A percentile compares a stretch with the other conserved stretches of the same genome.
phyloP scores from a whole-genome alignment of 2,329 filamentous ascomycete genomes.

The Cordyceps farinosa region DNA sequence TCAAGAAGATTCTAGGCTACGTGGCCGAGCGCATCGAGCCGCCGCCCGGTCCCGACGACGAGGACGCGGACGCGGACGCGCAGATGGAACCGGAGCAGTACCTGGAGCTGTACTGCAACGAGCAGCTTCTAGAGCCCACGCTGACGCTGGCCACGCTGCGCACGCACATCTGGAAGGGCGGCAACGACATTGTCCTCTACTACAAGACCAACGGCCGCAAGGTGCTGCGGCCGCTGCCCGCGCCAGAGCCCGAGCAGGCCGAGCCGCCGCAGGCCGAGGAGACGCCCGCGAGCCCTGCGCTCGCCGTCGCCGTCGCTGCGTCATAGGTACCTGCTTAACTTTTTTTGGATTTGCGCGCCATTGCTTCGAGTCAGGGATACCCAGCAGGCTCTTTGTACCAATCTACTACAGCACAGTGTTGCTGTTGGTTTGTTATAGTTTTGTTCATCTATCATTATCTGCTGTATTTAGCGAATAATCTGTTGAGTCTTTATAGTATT shows the following conservation, averaged over 20 bases:
- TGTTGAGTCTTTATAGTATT: not conserved
- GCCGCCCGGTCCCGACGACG: conserved; percentile 54
- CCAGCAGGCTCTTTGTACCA: conserved; percentile 10
- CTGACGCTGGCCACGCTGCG: conserved; percentile 95
- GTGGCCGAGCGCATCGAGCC: conserved; percentile 87
- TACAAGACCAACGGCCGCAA: conserved; percentile 93
- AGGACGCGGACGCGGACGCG: conserved; percentile 24
- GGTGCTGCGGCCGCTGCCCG: conserved; percentile 42
- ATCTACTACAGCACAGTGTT: conserved; percentile 1
- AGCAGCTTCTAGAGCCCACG: conserved; percentile 67
- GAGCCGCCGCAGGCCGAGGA: conserved; percentile 1
- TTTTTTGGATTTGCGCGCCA: not conserved
- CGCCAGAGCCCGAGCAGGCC: conserved; percentile 23
- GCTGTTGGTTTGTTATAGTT: conserved; percentile 4
- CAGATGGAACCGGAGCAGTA: conserved; percentile 82
- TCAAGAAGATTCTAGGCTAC: conserved; percentile 91
- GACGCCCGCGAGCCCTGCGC: not conserved
- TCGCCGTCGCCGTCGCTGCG: not conserved
- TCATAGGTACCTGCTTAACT: not conserved
- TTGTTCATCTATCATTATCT: not conserved
- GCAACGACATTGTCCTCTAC: conserved; percentile 84
- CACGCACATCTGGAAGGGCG: conserved; percentile 89
- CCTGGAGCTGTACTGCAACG: conserved; percentile 90
- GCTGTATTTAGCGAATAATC: conserved; percentile 1
- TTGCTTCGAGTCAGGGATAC: conserved; percentile 10